Conservation (phyloP, 2,329 filamentous ascomycete genomes). For the Verticillium tricorpus region DNA sequence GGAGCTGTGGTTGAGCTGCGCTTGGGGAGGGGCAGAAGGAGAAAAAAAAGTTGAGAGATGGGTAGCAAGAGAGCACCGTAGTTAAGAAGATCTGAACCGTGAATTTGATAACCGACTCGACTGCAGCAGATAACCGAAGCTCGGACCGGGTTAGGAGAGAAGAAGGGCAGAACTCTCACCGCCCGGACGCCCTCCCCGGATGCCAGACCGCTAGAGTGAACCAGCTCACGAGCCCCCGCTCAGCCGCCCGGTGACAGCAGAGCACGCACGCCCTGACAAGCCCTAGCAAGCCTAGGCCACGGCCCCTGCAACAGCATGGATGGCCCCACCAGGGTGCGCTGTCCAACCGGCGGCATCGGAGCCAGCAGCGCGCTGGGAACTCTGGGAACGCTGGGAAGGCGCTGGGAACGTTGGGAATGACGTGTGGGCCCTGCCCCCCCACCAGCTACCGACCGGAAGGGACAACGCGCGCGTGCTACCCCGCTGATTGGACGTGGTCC, state of each 20-base stretch:
- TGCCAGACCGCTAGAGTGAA: background rate
- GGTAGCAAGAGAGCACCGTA: background rate
- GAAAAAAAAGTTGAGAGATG: background rate
- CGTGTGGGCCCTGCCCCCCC: background rate
- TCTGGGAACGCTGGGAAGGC: too few species aligned
- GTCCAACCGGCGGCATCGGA: background rate
- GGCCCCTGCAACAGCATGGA: background rate
- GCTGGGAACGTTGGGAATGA: background rate
- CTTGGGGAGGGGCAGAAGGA: slow-evolving; percentile 18
- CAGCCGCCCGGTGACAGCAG: background rate
- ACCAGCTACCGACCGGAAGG: slow-evolving; percentile 2
- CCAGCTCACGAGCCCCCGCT: background rate
- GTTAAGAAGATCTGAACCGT: background rate
- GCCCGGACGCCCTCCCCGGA: background rate
- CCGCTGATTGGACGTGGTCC: slow-evolving; percentile 3
- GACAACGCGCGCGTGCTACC: background rate
- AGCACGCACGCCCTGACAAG: background rate
- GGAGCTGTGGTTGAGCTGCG: slow-evolving; percentile 25
- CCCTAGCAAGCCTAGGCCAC: background rate
- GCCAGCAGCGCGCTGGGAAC: background rate
- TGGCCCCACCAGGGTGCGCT: background rate
- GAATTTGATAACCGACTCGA: background rate
- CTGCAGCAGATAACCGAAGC: too few species aligned
- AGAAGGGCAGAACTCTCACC: background rate
- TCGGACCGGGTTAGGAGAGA: too few species aligned